Percentiles rank a stretch among this genome's conserved stretches.
phyloP scores from a whole-genome alignment of 441 rosid genomes.

The Pelargonium myrrhifolium region DNA sequence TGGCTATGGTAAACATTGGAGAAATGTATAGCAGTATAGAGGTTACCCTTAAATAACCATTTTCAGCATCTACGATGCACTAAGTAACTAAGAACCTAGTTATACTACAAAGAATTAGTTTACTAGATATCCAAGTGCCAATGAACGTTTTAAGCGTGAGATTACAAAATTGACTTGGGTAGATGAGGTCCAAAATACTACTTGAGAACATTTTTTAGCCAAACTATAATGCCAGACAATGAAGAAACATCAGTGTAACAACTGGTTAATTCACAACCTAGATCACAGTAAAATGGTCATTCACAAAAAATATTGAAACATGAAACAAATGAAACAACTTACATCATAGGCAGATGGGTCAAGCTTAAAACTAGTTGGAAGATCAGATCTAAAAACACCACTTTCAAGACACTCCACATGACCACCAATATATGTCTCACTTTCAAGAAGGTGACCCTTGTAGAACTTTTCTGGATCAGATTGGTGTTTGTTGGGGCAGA shows the following conservation, averaged over 20 bases:
- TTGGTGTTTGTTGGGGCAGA: slow-evolving; percentile 98
- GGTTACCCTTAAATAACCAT: slow-evolving; percentile 1
- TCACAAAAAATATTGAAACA: slow-evolving; percentile 11
- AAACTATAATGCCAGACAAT: background rate
- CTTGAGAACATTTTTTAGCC: background rate
- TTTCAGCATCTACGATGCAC: background rate
- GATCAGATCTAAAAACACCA: slow-evolving; percentile 99
- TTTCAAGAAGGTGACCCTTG: slow-evolving; percentile 79
- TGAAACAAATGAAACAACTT: slow-evolving; percentile 26
- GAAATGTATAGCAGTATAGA: background rate
- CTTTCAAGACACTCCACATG: slow-evolving; percentile 99
- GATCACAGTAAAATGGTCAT: slow-evolving; percentile 2
- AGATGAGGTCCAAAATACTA: background rate
- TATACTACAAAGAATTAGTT: background rate
- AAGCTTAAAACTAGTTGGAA: slow-evolving; percentile 89
- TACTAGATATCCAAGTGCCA: background rate
- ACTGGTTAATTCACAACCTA: background rate
- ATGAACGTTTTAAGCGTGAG: background rate
- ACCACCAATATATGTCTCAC: slow-evolving; percentile 97
- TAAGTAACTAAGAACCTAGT: slow-evolving; percentile 4
- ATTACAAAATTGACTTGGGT: background rate
- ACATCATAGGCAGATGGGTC: slow-evolving; percentile 75
- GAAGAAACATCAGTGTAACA: background rate
- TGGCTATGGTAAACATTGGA: background rate
- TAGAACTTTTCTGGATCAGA: slow-evolving; percentile 85